Conservation (phyloP, 805 yeast species). For the Wickerhamomyces pijperi region DNA sequence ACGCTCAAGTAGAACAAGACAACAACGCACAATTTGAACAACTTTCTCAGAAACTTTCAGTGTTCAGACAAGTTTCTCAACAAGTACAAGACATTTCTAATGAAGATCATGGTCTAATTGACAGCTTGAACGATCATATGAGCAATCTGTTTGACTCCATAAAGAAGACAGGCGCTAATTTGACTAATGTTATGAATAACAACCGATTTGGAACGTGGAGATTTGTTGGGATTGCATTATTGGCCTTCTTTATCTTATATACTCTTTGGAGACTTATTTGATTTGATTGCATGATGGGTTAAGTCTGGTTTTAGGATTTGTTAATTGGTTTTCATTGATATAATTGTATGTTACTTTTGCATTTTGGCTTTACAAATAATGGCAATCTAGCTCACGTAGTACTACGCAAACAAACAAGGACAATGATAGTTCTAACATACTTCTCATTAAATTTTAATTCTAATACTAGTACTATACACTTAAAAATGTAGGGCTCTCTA, state of each 20-base stretch:
- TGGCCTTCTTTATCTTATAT: conserved; percentile 45
- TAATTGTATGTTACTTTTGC: not conserved
- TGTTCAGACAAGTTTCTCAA: conserved; percentile 52
- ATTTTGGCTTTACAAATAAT: not conserved
- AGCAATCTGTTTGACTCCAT: conserved; percentile 35
- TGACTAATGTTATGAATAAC: conserved; percentile 43
- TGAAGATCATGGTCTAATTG: conserved; percentile 34
- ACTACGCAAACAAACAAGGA: no score
- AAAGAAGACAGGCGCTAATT: conserved; percentile 37
- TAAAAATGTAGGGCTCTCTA: no score
- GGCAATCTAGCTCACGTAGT: no score
- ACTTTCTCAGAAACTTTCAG: conserved; percentile 56
- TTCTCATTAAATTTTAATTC: no score
- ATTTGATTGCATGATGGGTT: not conserved
- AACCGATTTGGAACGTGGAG: conserved; percentile 46
- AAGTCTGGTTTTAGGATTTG: no score
- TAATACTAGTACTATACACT: no score
- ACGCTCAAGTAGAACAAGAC: conserved; percentile 21
- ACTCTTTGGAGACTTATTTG: conserved; percentile 36
- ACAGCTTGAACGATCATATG: conserved; percentile 38
- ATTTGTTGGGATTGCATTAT: conserved; percentile 46
- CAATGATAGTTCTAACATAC: no score
- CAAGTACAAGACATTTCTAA: conserved; percentile 59
- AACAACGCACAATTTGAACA: no score
- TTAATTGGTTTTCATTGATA: no score